These are phyloP conservation scores for Mortierella sp. DNA, from an alignment of 371 early-diverging fungal genomes.

Conservation along the genomic window DNA sequence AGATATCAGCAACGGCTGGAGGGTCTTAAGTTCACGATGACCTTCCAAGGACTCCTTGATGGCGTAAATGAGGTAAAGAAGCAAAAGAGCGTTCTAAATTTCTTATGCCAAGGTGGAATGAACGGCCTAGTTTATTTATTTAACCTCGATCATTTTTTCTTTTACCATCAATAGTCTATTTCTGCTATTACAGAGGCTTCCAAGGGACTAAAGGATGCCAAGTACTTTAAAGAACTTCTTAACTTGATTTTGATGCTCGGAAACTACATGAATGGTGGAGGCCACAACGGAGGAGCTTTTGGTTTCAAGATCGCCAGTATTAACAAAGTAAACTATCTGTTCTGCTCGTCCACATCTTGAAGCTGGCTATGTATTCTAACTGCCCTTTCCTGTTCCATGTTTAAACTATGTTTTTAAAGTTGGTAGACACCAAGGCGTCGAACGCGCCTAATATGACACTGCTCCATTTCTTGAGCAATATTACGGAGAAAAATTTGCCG, in stretches of 20 bases:
- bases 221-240: constrained; percentile 60
- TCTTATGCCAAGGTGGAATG: too few relatives aligned
- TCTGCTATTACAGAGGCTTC: constrained; percentile 62
- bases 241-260: constrained; percentile 88
- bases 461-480: constrained; percentile 84
- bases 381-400: neutral
- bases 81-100: neutral
- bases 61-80: constrained; percentile 74
- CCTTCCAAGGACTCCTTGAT: constrained; percentile 79
- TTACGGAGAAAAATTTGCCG: constrained; percentile 77
- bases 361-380: too few relatives aligned
- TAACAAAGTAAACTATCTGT: constrained; percentile 70
- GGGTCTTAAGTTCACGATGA: constrained; percentile 78
- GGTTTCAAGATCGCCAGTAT: constrained; percentile 91
- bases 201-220: constrained; percentile 60
- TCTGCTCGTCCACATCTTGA: too few relatives aligned
- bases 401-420: constrained; percentile 41
- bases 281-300: constrained; percentile 91
- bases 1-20: constrained; percentile 85
- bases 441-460: constrained; percentile 78
- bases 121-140: too few relatives aligned
- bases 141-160: too few relatives aligned
- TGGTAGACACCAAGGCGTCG: constrained; percentile 88
- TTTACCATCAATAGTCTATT: constrained; percentile 43
- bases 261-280: constrained; percentile 92